Base-by-base conservation (phyloP, 768 basidiomycete species). In the Tephrocybe sp. region DNA sequence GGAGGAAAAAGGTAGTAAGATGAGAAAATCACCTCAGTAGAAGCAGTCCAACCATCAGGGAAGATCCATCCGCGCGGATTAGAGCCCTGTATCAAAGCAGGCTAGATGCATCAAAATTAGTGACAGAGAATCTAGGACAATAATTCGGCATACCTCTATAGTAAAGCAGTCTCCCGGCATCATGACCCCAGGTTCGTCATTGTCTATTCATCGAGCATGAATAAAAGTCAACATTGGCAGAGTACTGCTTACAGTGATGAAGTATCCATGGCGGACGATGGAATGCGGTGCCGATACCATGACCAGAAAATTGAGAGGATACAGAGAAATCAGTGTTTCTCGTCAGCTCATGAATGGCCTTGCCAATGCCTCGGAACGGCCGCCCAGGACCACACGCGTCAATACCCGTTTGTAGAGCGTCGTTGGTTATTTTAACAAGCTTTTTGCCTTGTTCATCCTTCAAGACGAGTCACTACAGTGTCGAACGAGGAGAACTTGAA, bases 1-100 rank as follows among this genome's bases (percentile, higher is more conserved):
- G 3, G 21, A 21, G 15, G 21, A 15, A 15, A 9, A 12, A 25
- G 19, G 9, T 15, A 27, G 8, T 1, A 22, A 26, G 16, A 36
- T 35, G 25, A 49, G 1, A 9, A 8, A 50, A 80, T 46, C 60
- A 84, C 93, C 73, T 89, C 84, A 0, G 92, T 93, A 0, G 89
- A 88, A n/a, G 87, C 84, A 2, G 92, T 93, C 94, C 94, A 96
- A 21, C 89, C 91, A 62, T 96, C 94, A 2, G 89, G 89, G 65
- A 90, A 95, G 49, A 91, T 80, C 81, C 86, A 87, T 2, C 82
- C 81, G 21, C 69, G 63, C 0, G 90, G 75, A 49, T 88, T 74
- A 5, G 70, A 65, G 9, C 92, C 92, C 68, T 92, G 88, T 11
- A 95, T 77, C 26, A 96, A 71, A 39, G 76, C 76, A 3, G 92